Evolutionary conservation across 257 asterid species (phyloP).

Genomic region (Vinca minor): DNA sequence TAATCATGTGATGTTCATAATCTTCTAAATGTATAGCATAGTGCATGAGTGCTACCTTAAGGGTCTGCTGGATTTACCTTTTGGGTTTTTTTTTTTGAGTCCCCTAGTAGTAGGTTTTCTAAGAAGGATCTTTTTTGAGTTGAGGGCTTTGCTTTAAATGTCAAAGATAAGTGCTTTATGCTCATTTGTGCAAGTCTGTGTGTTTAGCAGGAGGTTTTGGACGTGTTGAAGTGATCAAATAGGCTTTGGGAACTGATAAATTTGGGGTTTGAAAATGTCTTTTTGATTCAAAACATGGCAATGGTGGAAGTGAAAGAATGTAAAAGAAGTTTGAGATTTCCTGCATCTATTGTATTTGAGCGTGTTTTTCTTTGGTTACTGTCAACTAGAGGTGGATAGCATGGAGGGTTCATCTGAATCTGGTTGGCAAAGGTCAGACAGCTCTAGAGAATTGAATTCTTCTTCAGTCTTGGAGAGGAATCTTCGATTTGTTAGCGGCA

Average conservation of each 20-base stretch:
- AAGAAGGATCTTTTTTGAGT: background rate
- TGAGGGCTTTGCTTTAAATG: constrained; percentile 5
- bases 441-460: constrained; percentile 57
- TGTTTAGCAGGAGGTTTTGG: constrained; percentile 7
- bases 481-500: constrained; percentile 33
- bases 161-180: constrained; percentile 6
- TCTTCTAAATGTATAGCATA: background rate
- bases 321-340: constrained; percentile 20
- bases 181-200: background rate
- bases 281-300: constrained; percentile 38
- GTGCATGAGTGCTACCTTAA: background rate
- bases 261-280: constrained; percentile 17
- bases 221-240: constrained; percentile 6
- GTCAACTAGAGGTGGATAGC: constrained; percentile 30
- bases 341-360: constrained; percentile 17
- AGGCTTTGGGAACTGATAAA: constrained; percentile 4
- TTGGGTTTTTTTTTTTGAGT: background rate
- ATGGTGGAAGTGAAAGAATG: constrained; percentile 20
- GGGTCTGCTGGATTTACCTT: background rate
- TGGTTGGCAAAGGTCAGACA: constrained; percentile 64
- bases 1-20: background rate
- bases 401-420: constrained; percentile 93
- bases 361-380: constrained; percentile 31
- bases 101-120: background rate
- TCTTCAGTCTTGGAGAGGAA: constrained; percentile 42